Evolutionary conservation across 2,329 filamentous ascomycete species (phyloP).

Genomic region (Verticillium nubilum): DNA sequence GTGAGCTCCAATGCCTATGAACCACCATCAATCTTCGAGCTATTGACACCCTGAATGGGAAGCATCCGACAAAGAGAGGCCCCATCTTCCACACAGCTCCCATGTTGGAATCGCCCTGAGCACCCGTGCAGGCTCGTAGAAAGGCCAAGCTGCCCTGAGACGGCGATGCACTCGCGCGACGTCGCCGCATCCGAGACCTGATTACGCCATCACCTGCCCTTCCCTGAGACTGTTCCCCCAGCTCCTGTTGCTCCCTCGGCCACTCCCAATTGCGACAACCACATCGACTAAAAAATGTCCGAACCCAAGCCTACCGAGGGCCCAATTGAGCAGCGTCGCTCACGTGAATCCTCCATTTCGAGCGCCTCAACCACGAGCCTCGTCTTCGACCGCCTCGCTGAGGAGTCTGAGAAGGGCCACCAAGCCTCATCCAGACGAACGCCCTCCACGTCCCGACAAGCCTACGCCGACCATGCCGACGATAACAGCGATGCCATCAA

Average conservation of each 20-base stretch:
- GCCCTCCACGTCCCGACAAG: constrained; percentile 13
- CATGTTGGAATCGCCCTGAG: not conserved
- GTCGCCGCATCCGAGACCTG: not conserved
- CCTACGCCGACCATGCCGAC: constrained; percentile 30
- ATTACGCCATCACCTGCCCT: not conserved
- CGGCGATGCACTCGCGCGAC: not conserved
- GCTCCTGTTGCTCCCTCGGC: not conserved
- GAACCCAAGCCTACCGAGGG: not conserved
- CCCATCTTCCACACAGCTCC: not conserved
- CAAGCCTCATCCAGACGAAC: constrained; percentile 13
- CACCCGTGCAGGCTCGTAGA: not conserved
- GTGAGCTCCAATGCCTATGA: no score
- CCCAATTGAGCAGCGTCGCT: constrained; percentile 26
- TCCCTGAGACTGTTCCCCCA: not conserved
- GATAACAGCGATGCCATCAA: constrained; percentile 38
- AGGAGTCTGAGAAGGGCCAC: constrained; percentile 35
- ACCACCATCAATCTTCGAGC: not conserved
- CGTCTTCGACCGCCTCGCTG: constrained; percentile 71
- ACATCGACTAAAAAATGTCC: not conserved
- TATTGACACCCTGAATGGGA: not conserved
- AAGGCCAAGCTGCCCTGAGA: not conserved
- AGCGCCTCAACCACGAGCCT: constrained; percentile 80
- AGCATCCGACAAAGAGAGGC: not conserved
- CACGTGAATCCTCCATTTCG: constrained; percentile 55
- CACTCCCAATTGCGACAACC: not conserved